Evolutionary conservation across 1,139 yeast genomes (phyloP).

Genomic region (Debaryomyces subglobosus): DNA sequence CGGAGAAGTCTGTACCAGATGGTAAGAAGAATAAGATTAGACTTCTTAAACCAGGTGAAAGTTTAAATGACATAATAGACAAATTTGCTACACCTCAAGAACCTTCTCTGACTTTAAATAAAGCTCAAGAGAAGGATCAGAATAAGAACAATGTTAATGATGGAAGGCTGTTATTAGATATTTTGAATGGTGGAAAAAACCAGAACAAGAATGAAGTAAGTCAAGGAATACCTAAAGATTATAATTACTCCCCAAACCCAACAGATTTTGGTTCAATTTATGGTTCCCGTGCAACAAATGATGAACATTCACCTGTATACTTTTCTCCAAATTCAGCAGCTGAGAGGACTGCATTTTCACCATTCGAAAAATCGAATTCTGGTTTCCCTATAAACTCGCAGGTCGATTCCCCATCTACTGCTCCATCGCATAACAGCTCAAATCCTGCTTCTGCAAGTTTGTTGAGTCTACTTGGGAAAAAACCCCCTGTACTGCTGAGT

Average conservation of each 20-base stretch:
- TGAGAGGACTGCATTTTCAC: not conserved
- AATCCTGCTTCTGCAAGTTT: constrained; percentile 19
- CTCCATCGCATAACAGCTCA: constrained; percentile 2
- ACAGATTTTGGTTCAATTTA: constrained; percentile 4
- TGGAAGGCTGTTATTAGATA: constrained; percentile 19
- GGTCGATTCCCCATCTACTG: constrained; percentile 1
- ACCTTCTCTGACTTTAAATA: not conserved
- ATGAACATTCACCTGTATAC: not conserved
- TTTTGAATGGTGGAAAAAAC: constrained; percentile 19
- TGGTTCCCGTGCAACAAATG: not conserved
- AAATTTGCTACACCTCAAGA: not conserved
- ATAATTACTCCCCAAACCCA: not conserved
- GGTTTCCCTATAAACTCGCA: not conserved
- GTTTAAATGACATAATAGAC: constrained; percentile 18
- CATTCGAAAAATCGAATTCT: not conserved
- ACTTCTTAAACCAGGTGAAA: constrained; percentile 36
- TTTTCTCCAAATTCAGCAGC: not conserved
- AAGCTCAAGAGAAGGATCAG: not conserved
- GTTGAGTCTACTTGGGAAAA: constrained; percentile 18
- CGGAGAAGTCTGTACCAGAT: constrained; percentile 11
- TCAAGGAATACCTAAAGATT: not conserved
- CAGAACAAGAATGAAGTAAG: not conserved
- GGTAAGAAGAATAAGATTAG: constrained; percentile 24
- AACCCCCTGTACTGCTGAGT: constrained; percentile 11
- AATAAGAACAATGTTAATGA: not conserved